phyloP scores from a whole-genome alignment of 2,329 filamentous ascomycete genomes.

The Pseudogymnoascus pannorum region DNA sequence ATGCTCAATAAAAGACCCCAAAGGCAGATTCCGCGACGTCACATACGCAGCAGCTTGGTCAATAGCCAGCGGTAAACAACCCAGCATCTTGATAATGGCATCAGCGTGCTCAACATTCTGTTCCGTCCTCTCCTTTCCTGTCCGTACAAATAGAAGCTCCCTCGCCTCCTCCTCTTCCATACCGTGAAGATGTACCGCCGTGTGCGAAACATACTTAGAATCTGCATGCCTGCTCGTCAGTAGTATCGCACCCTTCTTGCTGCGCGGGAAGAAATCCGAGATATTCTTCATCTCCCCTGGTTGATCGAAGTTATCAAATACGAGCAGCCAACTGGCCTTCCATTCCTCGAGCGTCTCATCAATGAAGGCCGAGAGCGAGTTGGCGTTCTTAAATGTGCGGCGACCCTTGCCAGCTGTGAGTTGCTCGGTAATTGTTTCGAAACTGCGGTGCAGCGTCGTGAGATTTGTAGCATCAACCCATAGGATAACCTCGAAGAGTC shows the following conservation, averaged over 20 bases:
- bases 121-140: not conserved
- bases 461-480: conserved; percentile 20
- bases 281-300: conserved; percentile 8
- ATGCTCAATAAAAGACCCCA: conserved; percentile 18
- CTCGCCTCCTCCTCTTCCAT: conserved; percentile 12
- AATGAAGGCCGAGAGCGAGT: not conserved
- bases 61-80: conserved; percentile 22
- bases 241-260: conserved; percentile 7
- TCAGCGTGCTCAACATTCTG: conserved; percentile 8
- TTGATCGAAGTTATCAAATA: conserved; percentile 15
- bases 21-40: conserved; percentile 13
- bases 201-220: conserved; percentile 9
- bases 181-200: not conserved
- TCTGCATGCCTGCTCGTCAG: conserved; percentile 15
- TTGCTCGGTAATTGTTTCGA: conserved; percentile 13
- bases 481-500: conserved; percentile 13
- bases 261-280: conserved; percentile 6
- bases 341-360: not conserved
- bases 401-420: conserved; percentile 8
- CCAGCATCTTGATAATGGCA: conserved; percentile 17
- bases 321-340: conserved; percentile 10
- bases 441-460: conserved; percentile 13
- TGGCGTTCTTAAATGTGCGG: not conserved
- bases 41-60: conserved; percentile 27
- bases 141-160: conserved; percentile 7